Percentiles rank a stretch among this genome's conserved stretches.
Conservation (phyloP, 2,329 filamentous ascomycete species). For the Apiospora arundinis region DNA sequence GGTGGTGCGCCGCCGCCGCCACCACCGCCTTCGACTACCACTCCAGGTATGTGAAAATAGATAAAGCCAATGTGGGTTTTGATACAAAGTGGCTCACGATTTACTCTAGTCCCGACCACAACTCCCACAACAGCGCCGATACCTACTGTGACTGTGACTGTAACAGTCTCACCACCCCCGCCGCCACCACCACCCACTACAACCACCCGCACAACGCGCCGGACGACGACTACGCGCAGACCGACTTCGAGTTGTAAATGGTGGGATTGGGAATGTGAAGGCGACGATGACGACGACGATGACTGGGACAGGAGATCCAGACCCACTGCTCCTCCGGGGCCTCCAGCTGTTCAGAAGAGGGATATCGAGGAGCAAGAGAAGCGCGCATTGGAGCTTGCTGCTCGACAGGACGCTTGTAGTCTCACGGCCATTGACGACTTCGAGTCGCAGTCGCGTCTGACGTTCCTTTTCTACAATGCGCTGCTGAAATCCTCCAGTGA, state of each 20-base stretch:
- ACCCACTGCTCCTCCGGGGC: neutral
- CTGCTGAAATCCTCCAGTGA: slow-evolving; percentile 60
- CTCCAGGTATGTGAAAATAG: slow-evolving; percentile 1
- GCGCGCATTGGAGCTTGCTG: neutral
- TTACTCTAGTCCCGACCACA: neutral
- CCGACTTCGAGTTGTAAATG: neutral
- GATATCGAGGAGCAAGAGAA: neutral
- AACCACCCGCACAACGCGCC: neutral
- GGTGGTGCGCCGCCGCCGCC: neutral
- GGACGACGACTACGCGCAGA: neutral
- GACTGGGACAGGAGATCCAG: neutral
- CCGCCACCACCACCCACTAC: neutral
- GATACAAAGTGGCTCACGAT: neutral
- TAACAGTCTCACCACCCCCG: neutral
- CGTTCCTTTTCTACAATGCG: slow-evolving; percentile 66
- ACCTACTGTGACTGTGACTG: neutral
- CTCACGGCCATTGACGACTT: slow-evolving; percentile 61
- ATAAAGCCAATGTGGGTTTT: fast-evolving
- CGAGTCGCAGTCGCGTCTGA: slow-evolving; percentile 65
- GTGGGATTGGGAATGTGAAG: neutral
- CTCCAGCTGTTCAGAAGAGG: neutral
- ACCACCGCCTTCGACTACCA: neutral
- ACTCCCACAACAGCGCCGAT: neutral
- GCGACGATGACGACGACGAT: neutral
- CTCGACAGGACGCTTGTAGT: slow-evolving; percentile 4